These are phyloP conservation scores for Phialophora chinensis DNA, from an alignment of 2,329 filamentous ascomycete species.

Conservation along the genomic window DNA sequence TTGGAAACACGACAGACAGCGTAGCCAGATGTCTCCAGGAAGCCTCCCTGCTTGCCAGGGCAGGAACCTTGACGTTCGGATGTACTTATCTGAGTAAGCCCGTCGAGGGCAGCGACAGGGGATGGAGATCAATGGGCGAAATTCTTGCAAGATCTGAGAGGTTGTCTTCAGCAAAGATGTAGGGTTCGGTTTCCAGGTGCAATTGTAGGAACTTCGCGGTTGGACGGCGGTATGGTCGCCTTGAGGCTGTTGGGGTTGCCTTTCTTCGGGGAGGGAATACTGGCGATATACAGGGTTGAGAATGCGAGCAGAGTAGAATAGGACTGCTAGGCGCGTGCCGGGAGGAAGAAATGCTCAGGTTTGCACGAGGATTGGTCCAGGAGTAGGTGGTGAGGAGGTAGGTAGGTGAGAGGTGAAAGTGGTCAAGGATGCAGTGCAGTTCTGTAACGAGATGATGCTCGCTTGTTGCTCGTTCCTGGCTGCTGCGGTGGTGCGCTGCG, in stretches of 20 bases:
- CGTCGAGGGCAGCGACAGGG: constrained; percentile 22
- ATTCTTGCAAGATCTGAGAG: constrained; percentile 7
- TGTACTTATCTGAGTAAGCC: constrained; percentile 31
- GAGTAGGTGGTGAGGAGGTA: constrained; percentile 20
- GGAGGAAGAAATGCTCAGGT: constrained; percentile 26
- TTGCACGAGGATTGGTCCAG: constrained; percentile 21
- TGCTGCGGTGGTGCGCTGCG: constrained; percentile 8
- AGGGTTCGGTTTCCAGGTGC: neutral
- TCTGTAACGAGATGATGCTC: constrained; percentile 28
- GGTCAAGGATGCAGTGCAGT: constrained; percentile 23
- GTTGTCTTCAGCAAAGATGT: neutral
- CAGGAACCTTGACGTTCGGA: neutral
- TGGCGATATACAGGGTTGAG: constrained; percentile 36
- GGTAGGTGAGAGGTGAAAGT: constrained; percentile 29
- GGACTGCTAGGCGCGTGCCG: constrained; percentile 32
- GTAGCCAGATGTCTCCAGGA: neutral
- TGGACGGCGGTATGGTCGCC: neutral
- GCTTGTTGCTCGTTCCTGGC: constrained; percentile 31
- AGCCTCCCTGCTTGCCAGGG: constrained; percentile 14
- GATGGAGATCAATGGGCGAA: neutral
- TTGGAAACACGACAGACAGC: neutral
- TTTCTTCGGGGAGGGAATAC: constrained; percentile 6
- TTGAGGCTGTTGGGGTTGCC: constrained; percentile 22
- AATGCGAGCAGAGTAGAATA: constrained; percentile 34
- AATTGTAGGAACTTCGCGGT: neutral